A percentile compares a stretch with the other conserved stretches of the same genome.
These are phyloP conservation scores for Amaranthus hypochondriacus DNA, from an alignment of 148 eudicot genomes.

Conservation along the genomic window DNA sequence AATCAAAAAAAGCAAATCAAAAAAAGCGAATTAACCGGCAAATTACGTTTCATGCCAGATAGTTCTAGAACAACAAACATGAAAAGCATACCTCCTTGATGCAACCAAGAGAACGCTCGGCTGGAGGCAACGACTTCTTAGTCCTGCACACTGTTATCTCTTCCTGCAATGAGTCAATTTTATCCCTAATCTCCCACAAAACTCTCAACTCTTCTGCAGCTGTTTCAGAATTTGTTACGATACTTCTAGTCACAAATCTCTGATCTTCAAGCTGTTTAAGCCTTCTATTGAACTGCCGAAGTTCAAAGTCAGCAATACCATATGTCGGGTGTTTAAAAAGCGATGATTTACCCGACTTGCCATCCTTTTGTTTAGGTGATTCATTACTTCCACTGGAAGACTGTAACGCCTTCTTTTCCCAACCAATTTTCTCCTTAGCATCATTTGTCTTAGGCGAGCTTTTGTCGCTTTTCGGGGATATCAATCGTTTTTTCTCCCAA, in stretches of 20 bases:
- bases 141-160: slow-evolving; percentile 48
- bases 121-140: slow-evolving; percentile 27
- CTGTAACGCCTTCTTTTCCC: slow-evolving; percentile 29
- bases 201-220: slow-evolving; percentile 46
- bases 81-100: slow-evolving; percentile 53
- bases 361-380: slow-evolving; percentile 17
- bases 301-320: slow-evolving; percentile 38
- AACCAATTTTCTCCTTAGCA: slow-evolving; percentile 28
- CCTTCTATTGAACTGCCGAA: slow-evolving; percentile 38
- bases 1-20: too few species aligned
- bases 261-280: slow-evolving; percentile 58
- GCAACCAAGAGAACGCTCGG: slow-evolving; percentile 34
- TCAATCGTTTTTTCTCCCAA: slow-evolving; percentile 33
- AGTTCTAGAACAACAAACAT: background rate
- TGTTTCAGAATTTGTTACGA: slow-evolving; percentile 22
- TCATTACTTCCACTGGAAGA: slow-evolving; percentile 9
- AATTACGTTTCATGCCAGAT: too few species aligned
- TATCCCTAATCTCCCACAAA: slow-evolving; percentile 63
- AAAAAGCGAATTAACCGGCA: too few species aligned
- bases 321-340: slow-evolving; percentile 29
- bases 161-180: slow-evolving; percentile 49
- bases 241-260: slow-evolving; percentile 24
- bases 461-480: slow-evolving; percentile 10
- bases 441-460: slow-evolving; percentile 10
- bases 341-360: slow-evolving; percentile 29